Evolutionary conservation across 2,329 filamentous ascomycete genomes (phyloP).

Genomic region (Fusarium paranaense): DNA sequence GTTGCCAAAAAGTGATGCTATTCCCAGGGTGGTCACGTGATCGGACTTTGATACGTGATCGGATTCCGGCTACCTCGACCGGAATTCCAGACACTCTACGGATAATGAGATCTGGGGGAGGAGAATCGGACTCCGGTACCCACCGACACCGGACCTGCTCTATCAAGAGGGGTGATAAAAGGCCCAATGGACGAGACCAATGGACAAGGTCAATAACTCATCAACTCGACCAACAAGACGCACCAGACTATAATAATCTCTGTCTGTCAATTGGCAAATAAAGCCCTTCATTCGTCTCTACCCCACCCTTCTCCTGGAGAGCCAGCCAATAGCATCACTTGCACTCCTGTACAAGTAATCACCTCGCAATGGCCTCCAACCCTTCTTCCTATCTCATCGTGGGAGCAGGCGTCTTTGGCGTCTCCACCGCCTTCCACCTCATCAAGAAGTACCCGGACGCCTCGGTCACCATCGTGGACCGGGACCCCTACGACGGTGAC

Average conservation of each 20-base stretch:
- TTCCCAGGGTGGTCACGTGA: constrained; percentile 18
- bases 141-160: constrained; percentile 32
- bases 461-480: constrained; percentile 68
- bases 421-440: constrained; percentile 73
- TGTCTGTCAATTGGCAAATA: constrained; percentile 18
- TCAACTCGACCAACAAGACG: constrained; percentile 3
- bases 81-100: constrained; percentile 31
- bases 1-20: not conserved
- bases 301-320: not conserved
- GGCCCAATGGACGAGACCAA: constrained; percentile 5
- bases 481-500: constrained; percentile 61
- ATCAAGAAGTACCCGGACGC: constrained; percentile 62
- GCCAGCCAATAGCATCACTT: constrained; percentile 14
- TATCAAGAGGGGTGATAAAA: constrained; percentile 36
- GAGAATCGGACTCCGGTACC: constrained; percentile 25
- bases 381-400: constrained; percentile 67
- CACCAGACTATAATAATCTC: not conserved
- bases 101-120: constrained; percentile 29
- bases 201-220: constrained; percentile 11
- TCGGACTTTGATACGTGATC: constrained; percentile 20
- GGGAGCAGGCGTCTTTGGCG: constrained; percentile 74
- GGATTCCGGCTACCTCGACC: constrained; percentile 26
- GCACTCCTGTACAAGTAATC: not conserved
- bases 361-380: constrained; percentile 35
- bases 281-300: not conserved